Evolutionary conservation across 805 yeast species (phyloP).

Genomic region (Kuraishia ogatae): DNA sequence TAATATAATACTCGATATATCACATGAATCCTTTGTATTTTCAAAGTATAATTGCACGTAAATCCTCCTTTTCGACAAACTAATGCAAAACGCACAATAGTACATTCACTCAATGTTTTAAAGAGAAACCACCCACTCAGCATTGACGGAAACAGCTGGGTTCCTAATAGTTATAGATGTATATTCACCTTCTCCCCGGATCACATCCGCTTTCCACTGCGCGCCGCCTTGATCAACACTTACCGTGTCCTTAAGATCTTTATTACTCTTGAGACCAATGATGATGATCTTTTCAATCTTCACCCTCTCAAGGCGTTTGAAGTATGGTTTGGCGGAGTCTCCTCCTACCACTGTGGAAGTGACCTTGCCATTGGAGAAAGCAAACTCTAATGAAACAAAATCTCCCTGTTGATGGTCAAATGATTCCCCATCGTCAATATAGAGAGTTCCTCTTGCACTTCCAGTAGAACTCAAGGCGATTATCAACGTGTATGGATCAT

Average conservation of each 20-base stretch:
- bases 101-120: neutral
- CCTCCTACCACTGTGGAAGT: conserved; percentile 16
- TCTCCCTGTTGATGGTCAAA: conserved; percentile 47
- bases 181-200: conserved; percentile 8
- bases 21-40: no score
- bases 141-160: conserved; percentile 38
- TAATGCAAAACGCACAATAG: no score
- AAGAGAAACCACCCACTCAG: conserved; percentile 32
- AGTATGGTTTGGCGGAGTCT: conserved; percentile 9
- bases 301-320: conserved; percentile 22
- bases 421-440: conserved; percentile 81
- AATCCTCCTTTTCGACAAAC: no score
- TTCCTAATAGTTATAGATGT: conserved; percentile 29
- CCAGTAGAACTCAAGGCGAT: conserved; percentile 46
- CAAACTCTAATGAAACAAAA: conserved; percentile 33
- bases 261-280: conserved; percentile 23
- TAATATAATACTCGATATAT: no score
- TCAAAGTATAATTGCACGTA: no score
- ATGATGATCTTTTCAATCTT: conserved; percentile 48
- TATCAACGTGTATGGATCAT: conserved; percentile 75
- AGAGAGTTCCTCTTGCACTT: conserved; percentile 41
- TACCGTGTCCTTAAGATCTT: conserved; percentile 8
- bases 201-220: conserved; percentile 26
- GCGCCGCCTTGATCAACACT: conserved; percentile 28
- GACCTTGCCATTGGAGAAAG: conserved; percentile 25